Base-by-base conservation (phyloP, 768 basidiomycete genomes). In the Gloeopeniophorella convolvens region DNA sequence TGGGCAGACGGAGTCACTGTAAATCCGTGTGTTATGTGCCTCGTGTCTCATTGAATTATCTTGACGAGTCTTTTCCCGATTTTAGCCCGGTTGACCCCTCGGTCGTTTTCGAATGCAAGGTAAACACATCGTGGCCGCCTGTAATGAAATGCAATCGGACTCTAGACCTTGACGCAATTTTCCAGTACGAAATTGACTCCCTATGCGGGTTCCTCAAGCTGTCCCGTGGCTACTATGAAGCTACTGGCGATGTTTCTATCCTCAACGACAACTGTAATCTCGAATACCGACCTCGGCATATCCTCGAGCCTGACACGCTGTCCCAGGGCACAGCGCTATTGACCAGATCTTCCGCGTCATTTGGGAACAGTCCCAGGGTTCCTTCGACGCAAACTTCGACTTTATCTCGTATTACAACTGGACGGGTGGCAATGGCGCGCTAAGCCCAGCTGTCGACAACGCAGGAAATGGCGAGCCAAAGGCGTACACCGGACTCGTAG, bases 21-120 rank as follows among this genome's bases (percentile, higher is more conserved):
- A 12, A 84, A 83, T 60, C 87, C 87, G 84, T 86, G 61, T 65
- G 82, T 36, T 16, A 18, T n/a, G 15, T 31, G 18, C 20, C 11
- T 11, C 13, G 21, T 24, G 16, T 48, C 12, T 35, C 11, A 3
- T n/a, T 23, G 13, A 26, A 51, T 47, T 48, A 43, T 49, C 23
- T 16, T n/a, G n/a, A n/a, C n/a, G n/a, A n/a, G n/a, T n/a, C n/a
- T n/a, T n/a, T n/a, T n/a, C n/a, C n/a, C n/a, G n/a, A n/a, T n/a
- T n/a, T 18, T 39, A 88, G 85, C 2, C 82, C 84, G 4, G 76
- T 89, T 18, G 66, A 87, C 57, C 79, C 82, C 49, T 70, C 73
- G 45, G 82, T 77, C 0, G 87, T 89, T 0, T 89, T 84, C 55
- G 87, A 89, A 63, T 89, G 87, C 79, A 89, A 89, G 73, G 85